These are phyloP conservation scores for Singerocomus rubriflavus DNA, from an alignment of 1,284 basidiomycete genomes.

Conservation along the genomic window DNA sequence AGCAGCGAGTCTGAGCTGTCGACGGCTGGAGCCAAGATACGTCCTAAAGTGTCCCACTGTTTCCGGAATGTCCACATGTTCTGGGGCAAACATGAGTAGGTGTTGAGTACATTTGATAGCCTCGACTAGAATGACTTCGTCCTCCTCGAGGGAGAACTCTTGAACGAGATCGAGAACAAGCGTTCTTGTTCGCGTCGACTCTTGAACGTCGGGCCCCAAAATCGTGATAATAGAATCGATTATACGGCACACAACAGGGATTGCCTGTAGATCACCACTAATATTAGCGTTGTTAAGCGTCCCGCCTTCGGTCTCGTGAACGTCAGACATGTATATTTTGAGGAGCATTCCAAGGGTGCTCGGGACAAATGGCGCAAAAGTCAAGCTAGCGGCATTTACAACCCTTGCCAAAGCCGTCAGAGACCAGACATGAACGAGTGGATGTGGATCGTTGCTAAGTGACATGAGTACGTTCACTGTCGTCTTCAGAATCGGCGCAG, in stretches of 20 bases:
- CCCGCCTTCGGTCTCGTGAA: conserved; percentile 94
- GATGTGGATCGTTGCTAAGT: conserved; percentile 93
- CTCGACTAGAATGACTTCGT: conserved; percentile 88
- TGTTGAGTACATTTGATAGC: conserved; percentile 96
- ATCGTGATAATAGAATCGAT: conserved; percentile 93
- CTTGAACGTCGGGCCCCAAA: conserved; percentile 93
- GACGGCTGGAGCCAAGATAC: conserved; percentile 74
- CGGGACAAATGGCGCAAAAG: conserved; percentile 87
- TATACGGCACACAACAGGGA: conserved; percentile 88
- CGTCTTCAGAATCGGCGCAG: conserved; percentile 93
- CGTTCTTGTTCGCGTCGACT: conserved; percentile 76
- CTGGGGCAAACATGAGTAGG: conserved; percentile 92
- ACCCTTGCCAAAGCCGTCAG: conserved; percentile 84
- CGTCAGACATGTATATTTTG: conserved; percentile 87
- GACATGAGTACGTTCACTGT: conserved; percentile 97
- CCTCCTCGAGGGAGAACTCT: conserved; percentile 82
- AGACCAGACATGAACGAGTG: conserved; percentile 93
- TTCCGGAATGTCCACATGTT: conserved; percentile 76
- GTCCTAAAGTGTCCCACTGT: conserved; percentile 74
- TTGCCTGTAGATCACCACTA: conserved; percentile 87
- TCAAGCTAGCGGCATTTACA: conserved; percentile 88
- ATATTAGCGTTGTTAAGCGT: conserved; percentile 81
- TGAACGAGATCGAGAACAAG: conserved; percentile 84
- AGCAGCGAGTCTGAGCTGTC: conserved; percentile 88
- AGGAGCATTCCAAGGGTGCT: conserved; percentile 90